These are phyloP conservation scores for Hanseniaspora thailandica DNA, from an alignment of 805 yeast species.

Conservation along the genomic window DNA sequence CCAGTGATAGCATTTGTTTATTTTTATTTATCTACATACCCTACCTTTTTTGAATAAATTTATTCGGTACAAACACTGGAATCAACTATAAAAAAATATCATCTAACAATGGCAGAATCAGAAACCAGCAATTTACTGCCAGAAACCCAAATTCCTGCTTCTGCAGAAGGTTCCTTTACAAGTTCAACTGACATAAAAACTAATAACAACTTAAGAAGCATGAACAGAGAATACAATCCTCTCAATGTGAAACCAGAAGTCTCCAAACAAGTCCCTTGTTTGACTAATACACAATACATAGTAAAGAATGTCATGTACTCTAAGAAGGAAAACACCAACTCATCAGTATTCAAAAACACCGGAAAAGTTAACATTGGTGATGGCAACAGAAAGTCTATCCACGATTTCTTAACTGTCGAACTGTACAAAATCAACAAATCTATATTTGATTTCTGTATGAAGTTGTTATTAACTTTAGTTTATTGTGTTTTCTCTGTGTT, in stretches of 20 bases:
- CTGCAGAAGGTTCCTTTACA: neutral
- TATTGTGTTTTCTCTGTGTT: slow-evolving; percentile 47
- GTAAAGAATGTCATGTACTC: neutral
- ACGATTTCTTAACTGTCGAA: slow-evolving; percentile 1
- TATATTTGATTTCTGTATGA: slow-evolving; percentile 29
- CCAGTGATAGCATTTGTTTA: too few relatives aligned
- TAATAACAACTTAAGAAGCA: too few relatives aligned
- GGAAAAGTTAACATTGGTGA: neutral
- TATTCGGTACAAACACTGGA: too few relatives aligned
- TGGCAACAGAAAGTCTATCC: slow-evolving; percentile 9
- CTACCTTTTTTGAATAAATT: too few relatives aligned
- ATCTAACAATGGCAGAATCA: neutral
- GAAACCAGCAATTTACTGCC: neutral
- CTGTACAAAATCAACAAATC: slow-evolving; percentile 18
- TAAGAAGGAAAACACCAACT: neutral
- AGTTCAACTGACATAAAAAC: neutral
- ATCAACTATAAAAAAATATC: neutral
- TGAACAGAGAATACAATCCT: slow-evolving; percentile 11
- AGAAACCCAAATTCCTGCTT: neutral
- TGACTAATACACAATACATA: slow-evolving; percentile 1
- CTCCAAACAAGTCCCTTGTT: slow-evolving; percentile 4
- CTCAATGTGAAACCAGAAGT: slow-evolving; percentile 12
- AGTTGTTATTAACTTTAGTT: slow-evolving; percentile 38
- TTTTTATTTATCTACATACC: neutral
- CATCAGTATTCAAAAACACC: neutral